Evolutionary conservation across 2,329 filamentous ascomycete genomes (phyloP).

Genomic region (Colletotrichum godetiae): DNA sequence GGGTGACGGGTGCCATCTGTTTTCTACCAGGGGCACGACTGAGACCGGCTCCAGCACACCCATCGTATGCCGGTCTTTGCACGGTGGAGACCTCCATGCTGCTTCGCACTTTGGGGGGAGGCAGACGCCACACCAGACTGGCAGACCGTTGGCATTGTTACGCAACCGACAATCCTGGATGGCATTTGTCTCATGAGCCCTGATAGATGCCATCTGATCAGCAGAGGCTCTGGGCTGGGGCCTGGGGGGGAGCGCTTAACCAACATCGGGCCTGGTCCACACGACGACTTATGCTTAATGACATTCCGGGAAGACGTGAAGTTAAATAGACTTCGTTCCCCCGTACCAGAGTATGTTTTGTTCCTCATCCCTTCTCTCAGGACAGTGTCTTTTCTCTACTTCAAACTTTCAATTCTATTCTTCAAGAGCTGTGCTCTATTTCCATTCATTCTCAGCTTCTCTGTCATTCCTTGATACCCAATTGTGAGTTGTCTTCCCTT

Average conservation of each 20-base stretch:
- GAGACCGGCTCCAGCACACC: slow-evolving; percentile 23
- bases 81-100: slow-evolving; percentile 17
- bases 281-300: slow-evolving; percentile 28
- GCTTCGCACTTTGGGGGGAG: neutral
- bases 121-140: slow-evolving; percentile 8
- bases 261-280: neutral
- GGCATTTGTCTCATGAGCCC: slow-evolving; percentile 24
- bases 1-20: slow-evolving; percentile 31
- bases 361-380: slow-evolving; percentile 28
- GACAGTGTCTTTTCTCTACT: slow-evolving; percentile 22
- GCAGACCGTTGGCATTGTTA: slow-evolving; percentile 1
- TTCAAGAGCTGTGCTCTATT: slow-evolving; percentile 45
- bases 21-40: slow-evolving; percentile 16
- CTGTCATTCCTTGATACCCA: slow-evolving; percentile 33
- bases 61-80: slow-evolving; percentile 4
- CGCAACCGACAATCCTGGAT: neutral
- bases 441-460: slow-evolving; percentile 33
- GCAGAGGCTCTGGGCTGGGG: neutral
- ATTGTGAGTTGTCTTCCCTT: neutral
- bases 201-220: slow-evolving; percentile 26
- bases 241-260: no score
- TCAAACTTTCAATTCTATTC: slow-evolving; percentile 22
- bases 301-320: neutral
- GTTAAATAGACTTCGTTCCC: slow-evolving; percentile 24
- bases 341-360: slow-evolving; percentile 15